Evolutionary conservation across 495 filamentous ascomycete species (phyloP).

Genomic region (Copromyces sp.): DNA sequence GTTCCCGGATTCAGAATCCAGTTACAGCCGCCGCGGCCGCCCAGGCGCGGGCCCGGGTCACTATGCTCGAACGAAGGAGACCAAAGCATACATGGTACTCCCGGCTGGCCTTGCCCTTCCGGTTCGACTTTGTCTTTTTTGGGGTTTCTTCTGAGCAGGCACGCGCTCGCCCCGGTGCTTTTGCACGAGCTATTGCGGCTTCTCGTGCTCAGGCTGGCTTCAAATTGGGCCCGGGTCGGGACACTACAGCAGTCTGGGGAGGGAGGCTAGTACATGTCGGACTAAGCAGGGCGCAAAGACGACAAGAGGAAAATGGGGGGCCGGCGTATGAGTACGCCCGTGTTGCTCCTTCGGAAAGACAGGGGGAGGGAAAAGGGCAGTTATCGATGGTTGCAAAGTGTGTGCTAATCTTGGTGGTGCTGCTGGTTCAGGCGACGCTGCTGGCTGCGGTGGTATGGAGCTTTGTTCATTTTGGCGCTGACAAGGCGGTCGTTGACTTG

Average conservation of each 20-base stretch:
- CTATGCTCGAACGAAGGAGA: not conserved
- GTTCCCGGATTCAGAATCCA: not conserved
- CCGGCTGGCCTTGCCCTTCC: not conserved
- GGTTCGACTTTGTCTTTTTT: not conserved
- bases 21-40: not conserved
- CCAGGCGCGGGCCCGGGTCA: not conserved
- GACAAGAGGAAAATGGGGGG: not conserved
- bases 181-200: rapidly evolving
- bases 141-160: not conserved
- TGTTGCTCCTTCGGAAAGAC: not conserved
- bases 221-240: not conserved
- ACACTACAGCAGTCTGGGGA: too few species aligned
- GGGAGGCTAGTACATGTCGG: too few species aligned
- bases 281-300: not conserved
- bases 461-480: not conserved
- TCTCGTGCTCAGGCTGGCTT: not conserved
- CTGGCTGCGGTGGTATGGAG: not conserved
- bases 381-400: not conserved
- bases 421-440: not conserved
- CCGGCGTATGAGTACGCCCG: not conserved
- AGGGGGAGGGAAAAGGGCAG: not conserved
- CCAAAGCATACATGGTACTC: not conserved
- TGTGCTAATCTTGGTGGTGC: rapidly evolving
- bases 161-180: not conserved
- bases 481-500: not conserved